Percentiles rank a stretch among this genome's conserved stretches.
These are phyloP conservation scores for Cercospora janseana DNA, from an alignment of 2,329 filamentous ascomycete species.

Conservation along the genomic window DNA sequence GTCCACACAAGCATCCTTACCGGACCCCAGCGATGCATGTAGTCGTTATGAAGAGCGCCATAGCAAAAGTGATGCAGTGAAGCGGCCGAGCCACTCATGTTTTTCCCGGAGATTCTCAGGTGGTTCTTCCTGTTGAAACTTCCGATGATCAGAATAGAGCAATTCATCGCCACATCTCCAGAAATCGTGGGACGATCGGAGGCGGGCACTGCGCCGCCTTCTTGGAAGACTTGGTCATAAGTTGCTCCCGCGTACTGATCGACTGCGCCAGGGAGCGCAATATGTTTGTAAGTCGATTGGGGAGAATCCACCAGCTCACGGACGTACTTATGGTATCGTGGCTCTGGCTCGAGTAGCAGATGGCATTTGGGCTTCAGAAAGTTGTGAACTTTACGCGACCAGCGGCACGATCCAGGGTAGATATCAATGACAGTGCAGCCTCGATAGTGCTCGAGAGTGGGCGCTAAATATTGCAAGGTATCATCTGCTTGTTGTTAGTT, in stretches of 20 bases:
- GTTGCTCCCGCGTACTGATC: constrained; percentile 28
- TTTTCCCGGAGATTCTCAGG: background rate
- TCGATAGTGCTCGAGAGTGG: constrained; percentile 65
- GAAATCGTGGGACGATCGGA: constrained; percentile 10
- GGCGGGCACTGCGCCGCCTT: constrained; percentile 51
- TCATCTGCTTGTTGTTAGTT: constrained; percentile 54
- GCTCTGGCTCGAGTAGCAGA: constrained; percentile 74
- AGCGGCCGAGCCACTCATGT: constrained; percentile 10
- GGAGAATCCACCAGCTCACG: constrained; percentile 42
- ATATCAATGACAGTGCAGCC: constrained; percentile 86
- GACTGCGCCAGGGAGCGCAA: constrained; percentile 30
- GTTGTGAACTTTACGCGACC: constrained; percentile 74
- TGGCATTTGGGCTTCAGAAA: constrained; percentile 75
- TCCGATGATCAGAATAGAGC: constrained; percentile 63
- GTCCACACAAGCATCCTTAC: constrained; percentile 78
- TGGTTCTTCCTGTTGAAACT: constrained; percentile 31
- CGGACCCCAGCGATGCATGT: constrained; percentile 70
- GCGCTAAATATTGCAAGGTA: constrained; percentile 65
- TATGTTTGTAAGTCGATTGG: constrained; percentile 51
- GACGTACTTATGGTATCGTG: constrained; percentile 62
- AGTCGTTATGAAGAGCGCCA: constrained; percentile 44
- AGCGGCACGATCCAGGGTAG: constrained; percentile 75
- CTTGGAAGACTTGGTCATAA: constrained; percentile 53
- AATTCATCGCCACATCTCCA: constrained; percentile 58
- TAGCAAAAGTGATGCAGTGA: constrained; percentile 65